These are phyloP conservation scores for Tillandsia leiboldiana DNA, from an alignment of 176 grass and related monocot species.

Conservation along the genomic window DNA sequence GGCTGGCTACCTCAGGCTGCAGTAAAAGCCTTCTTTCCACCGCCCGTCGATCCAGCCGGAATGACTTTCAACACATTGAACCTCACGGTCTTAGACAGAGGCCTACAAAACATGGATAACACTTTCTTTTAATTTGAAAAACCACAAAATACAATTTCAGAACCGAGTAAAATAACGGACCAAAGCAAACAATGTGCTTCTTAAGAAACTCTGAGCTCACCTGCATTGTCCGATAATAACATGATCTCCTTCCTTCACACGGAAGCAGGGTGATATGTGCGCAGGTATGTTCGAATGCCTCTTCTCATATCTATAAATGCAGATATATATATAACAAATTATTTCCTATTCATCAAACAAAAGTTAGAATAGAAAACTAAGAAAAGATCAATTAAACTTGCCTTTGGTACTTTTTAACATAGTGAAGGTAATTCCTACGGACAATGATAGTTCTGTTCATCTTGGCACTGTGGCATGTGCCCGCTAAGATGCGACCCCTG, in stretches of 20 bases:
- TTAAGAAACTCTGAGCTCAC: neutral
- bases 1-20: neutral
- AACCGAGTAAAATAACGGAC: no score
- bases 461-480: slow-evolving; percentile 11
- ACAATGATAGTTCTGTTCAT: slow-evolving; percentile 13
- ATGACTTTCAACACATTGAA: slow-evolving; percentile 12
- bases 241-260: slow-evolving; percentile 10
- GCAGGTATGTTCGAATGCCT: slow-evolving; percentile 12
- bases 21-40: slow-evolving; percentile 9
- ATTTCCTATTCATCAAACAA: neutral
- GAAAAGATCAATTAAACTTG: neutral
- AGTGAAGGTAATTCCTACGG: slow-evolving; percentile 2
- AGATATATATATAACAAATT: neutral
- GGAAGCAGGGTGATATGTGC: slow-evolving; percentile 7
- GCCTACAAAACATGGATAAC: neutral
- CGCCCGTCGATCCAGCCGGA: neutral
- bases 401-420: slow-evolving; percentile 9
- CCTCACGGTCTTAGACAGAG: slow-evolving; percentile 5
- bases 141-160: neutral
- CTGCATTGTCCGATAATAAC: slow-evolving; percentile 8
- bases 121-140: neutral
- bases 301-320: slow-evolving; percentile 4
- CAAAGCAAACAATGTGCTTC: no score
- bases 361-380: neutral
- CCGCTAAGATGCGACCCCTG: slow-evolving; percentile 10